phyloP scores from a whole-genome alignment of 495 filamentous ascomycete genomes.

The Parathielavia hyrcaniae region DNA sequence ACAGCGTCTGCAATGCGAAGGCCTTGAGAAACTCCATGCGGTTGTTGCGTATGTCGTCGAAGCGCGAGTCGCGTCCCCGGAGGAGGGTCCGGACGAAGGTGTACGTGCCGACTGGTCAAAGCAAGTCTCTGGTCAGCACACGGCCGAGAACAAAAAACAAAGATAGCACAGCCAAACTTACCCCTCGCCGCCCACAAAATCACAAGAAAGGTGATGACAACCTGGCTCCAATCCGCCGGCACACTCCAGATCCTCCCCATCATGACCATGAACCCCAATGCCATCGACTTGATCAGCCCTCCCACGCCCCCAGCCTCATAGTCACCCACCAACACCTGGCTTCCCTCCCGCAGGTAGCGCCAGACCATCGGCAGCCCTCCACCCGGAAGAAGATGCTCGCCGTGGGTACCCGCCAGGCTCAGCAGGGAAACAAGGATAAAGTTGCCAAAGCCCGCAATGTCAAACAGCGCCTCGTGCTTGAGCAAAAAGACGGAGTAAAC shows the following conservation, averaged over 20 bases:
- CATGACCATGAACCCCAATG: not conserved
- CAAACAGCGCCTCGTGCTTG: not conserved
- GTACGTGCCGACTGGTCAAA: constrained; percentile 50
- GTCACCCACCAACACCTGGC: too few relatives aligned
- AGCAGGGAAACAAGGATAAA: not conserved
- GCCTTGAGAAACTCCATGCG: constrained; percentile 49
- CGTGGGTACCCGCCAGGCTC: not conserved
- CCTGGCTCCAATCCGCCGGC: constrained; percentile 50
- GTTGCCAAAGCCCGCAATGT: not conserved
- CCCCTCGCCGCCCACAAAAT: constrained; percentile 53
- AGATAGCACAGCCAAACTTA: constrained; percentile 28
- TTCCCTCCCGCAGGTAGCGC: too few relatives aligned
- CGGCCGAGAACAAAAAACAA: not conserved
- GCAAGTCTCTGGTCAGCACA: constrained; percentile 4
- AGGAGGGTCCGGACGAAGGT: constrained; percentile 52
- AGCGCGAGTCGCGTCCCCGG: constrained; percentile 53
- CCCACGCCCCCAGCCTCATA: too few relatives aligned
- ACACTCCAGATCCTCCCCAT: not conserved
- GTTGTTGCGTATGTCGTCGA: constrained; percentile 52
- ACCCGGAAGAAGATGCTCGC: not conserved
- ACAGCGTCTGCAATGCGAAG: constrained; percentile 55
- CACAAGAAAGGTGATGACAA: constrained; percentile 51
- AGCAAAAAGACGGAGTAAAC: not conserved
- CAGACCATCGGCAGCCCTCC: not conserved
- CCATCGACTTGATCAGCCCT: too few relatives aligned